Conservation (phyloP, 78 protist species). For the Bigelowiella natans region DNA sequence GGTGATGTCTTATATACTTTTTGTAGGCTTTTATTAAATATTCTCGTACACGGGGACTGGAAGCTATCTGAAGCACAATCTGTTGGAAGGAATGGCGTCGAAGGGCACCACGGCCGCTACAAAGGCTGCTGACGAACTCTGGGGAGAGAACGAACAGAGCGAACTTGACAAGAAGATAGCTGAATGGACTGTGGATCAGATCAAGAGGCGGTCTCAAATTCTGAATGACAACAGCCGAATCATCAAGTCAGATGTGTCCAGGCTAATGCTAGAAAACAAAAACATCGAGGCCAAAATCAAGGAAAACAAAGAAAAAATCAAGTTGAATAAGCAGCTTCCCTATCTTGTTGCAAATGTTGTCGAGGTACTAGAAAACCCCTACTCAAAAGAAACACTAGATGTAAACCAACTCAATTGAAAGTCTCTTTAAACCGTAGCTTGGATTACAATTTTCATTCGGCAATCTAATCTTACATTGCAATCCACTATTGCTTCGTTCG, state of each 20-base stretch:
- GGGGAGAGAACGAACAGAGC: neutral
- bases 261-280: neutral
- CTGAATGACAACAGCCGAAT: neutral
- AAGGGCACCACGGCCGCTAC: neutral
- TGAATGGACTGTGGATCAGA: neutral
- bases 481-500: too few relatives aligned
- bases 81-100: neutral
- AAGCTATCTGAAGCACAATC: too few relatives aligned
- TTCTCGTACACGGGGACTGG: too few relatives aligned
- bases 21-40: too few relatives aligned
- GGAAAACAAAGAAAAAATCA: constrained; percentile 84
- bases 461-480: too few relatives aligned
- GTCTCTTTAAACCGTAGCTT: too few relatives aligned
- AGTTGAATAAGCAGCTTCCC: constrained; percentile 89
- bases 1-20: too few relatives aligned
- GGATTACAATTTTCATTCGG: too few relatives aligned
- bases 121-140: neutral
- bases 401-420: too few relatives aligned
- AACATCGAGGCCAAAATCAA: neutral
- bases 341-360: constrained; percentile 91
- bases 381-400: neutral
- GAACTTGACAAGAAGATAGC: neutral
- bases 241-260: neutral
- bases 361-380: constrained; percentile 58
- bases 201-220: neutral